These are phyloP conservation scores for Vaccinium darrowii DNA, from an alignment of 148 eudicot genomes.

Conservation along the genomic window DNA sequence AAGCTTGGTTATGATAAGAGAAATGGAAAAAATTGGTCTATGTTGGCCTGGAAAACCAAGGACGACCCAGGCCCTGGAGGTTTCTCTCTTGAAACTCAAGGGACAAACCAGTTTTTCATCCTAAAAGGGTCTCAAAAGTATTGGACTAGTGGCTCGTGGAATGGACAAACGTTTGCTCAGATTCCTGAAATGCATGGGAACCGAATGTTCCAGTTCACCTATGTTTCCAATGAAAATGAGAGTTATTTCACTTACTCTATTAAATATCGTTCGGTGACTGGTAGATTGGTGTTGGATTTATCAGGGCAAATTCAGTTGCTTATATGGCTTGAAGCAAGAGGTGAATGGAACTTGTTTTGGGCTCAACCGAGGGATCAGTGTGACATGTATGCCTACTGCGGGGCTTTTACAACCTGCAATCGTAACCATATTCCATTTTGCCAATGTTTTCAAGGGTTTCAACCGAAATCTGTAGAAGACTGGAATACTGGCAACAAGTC, in stretches of 20 bases:
- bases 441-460: conserved; percentile 23
- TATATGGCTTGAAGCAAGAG: background rate
- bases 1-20: background rate
- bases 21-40: background rate
- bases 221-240: conserved; percentile 27
- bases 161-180: conserved; percentile 12
- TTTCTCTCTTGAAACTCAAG: conserved; percentile 14
- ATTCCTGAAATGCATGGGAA: conserved; percentile 30
- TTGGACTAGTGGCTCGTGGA: conserved; percentile 11
- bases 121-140: background rate
- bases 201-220: conserved; percentile 15
- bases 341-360: conserved; percentile 32
- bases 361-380: conserved; percentile 32
- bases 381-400: conserved; percentile 33
- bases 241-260: conserved; percentile 30
- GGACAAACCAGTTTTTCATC: background rate
- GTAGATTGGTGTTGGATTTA: conserved; percentile 27
- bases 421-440: conserved; percentile 20
- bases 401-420: conserved; percentile 24
- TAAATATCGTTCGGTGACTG: background rate
- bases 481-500: conserved; percentile 29
- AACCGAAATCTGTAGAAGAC: background rate
- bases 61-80: conserved; percentile 26
- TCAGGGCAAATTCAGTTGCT: conserved; percentile 25
- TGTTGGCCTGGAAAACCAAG: background rate